Conservation (phyloP, 768 basidiomycete species). For the Fibroporia radiculosa region DNA sequence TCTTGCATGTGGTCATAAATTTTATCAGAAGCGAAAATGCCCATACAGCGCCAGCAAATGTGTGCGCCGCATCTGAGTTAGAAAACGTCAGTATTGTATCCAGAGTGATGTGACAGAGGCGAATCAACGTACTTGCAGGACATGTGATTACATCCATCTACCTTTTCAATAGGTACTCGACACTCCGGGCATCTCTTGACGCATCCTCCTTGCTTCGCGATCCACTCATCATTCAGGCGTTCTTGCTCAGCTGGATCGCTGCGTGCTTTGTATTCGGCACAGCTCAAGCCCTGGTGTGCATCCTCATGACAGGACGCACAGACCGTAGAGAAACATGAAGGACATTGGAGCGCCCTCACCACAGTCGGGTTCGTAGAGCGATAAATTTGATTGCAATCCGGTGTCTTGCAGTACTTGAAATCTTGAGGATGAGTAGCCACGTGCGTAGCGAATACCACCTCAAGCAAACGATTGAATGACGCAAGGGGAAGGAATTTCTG, state of each 20-base stretch:
- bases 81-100: neutral
- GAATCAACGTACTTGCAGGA: slow-evolving; percentile 25
- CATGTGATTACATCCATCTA: slow-evolving; percentile 50
- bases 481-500: slow-evolving; percentile 10
- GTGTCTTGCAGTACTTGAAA: slow-evolving; percentile 19
- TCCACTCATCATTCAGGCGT: slow-evolving; percentile 17
- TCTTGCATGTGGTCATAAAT: slow-evolving; percentile 17
- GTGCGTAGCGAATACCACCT: slow-evolving; percentile 14
- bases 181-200: slow-evolving; percentile 42
- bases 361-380: slow-evolving; percentile 13
- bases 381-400: slow-evolving; percentile 25
- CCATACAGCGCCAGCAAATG: slow-evolving; percentile 50
- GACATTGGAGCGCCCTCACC: slow-evolving; percentile 26
- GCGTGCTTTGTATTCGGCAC: slow-evolving; percentile 33
- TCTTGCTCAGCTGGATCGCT: slow-evolving; percentile 29
- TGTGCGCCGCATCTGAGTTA: slow-evolving; percentile 34
- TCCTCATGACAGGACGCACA: slow-evolving; percentile 44
- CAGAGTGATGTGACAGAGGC: neutral
- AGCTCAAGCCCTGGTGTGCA: slow-evolving; percentile 44
- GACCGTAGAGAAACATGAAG: slow-evolving; percentile 42
- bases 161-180: slow-evolving; percentile 38
- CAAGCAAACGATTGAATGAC: slow-evolving; percentile 14
- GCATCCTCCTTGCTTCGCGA: slow-evolving; percentile 20
- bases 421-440: slow-evolving; percentile 16
- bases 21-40: slow-evolving; percentile 23